Percentiles rank a stretch among this genome's conserved stretches.
Evolutionary conservation across 495 filamentous ascomycete species (phyloP).

Genomic region (Amniculicola lignicola): DNA sequence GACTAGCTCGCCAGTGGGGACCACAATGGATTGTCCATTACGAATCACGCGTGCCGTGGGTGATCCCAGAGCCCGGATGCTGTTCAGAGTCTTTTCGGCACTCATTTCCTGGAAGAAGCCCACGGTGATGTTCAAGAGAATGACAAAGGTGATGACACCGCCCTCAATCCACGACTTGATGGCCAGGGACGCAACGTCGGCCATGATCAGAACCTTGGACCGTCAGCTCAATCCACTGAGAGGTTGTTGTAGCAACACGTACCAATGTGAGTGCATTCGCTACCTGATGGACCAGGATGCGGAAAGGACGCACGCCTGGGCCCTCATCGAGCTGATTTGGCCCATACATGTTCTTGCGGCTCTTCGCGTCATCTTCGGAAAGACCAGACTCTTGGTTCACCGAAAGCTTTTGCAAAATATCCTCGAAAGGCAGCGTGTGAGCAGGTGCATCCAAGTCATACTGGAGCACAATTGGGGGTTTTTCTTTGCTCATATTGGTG

Average conservation of each 20-base stretch:
- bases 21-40: slow-evolving; percentile 59
- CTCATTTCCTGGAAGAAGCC: slow-evolving; percentile 79
- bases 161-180: slow-evolving; percentile 79
- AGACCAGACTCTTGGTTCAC: neutral
- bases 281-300: slow-evolving; percentile 5
- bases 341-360: neutral
- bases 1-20: slow-evolving; percentile 69
- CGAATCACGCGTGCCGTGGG: slow-evolving; percentile 74
- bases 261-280: slow-evolving; percentile 4
- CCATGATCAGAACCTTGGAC: slow-evolving; percentile 70
- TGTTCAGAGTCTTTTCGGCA: slow-evolving; percentile 82
- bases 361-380: neutral
- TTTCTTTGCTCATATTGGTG: too few species aligned
- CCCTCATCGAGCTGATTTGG: neutral
- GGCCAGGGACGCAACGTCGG: slow-evolving; percentile 76
- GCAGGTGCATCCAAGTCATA: neutral
- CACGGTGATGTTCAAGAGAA: slow-evolving; percentile 71
- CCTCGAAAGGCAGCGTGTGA: neutral
- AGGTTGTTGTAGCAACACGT: neutral
- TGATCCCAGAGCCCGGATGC: slow-evolving; percentile 68
- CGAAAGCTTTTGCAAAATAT: slow-evolving; percentile 1
- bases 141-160: slow-evolving; percentile 74
- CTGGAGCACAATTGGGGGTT: slow-evolving; percentile 2
- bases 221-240: neutral
- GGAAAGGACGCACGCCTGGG: neutral